A percentile compares a stretch with the other conserved stretches of the same genome.
These are phyloP conservation scores for Aspergillus pseudonomiae DNA, from an alignment of 2,329 filamentous ascomycete genomes.

Conservation along the genomic window DNA sequence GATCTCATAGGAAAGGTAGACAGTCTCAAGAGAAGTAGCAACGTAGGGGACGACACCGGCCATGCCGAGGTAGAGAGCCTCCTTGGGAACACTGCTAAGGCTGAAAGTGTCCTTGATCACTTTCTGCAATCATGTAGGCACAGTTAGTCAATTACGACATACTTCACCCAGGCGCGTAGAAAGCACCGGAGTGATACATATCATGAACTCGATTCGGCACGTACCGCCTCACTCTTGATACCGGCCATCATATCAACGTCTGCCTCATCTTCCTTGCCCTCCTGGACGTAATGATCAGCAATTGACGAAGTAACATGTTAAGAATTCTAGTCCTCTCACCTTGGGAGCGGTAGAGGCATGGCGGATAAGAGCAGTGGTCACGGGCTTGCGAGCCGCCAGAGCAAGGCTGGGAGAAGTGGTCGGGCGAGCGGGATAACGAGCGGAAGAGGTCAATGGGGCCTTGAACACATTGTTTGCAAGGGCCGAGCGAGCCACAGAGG, in stretches of 20 bases:
- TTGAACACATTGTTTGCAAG: slow-evolving; percentile 46
- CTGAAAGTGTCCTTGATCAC: slow-evolving; percentile 71
- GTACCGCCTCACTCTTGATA: slow-evolving; percentile 62
- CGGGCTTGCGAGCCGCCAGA: slow-evolving; percentile 48
- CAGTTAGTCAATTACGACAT: slow-evolving; percentile 6
- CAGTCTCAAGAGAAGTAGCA: slow-evolving; percentile 78
- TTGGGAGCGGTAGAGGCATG: slow-evolving; percentile 47
- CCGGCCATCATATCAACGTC: slow-evolving; percentile 56
- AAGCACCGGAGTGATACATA: slow-evolving; percentile 2
- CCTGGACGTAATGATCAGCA: slow-evolving; percentile 51
- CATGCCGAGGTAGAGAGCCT: slow-evolving; percentile 69
- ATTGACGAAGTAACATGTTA: slow-evolving; percentile 45
- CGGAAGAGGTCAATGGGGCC: slow-evolving; percentile 48
- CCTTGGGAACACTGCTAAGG: slow-evolving; percentile 65
- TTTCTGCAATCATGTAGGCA: slow-evolving; percentile 46
- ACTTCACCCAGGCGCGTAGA: neutral
- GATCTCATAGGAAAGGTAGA: slow-evolving; percentile 81
- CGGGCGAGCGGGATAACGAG: slow-evolving; percentile 40
- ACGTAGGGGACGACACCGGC: slow-evolving; percentile 85
- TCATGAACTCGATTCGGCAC: slow-evolving; percentile 28
- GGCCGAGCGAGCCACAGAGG: slow-evolving; percentile 45
- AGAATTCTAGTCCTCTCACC: slow-evolving; percentile 47
- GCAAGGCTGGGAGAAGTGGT: slow-evolving; percentile 43
- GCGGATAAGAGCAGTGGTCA: slow-evolving; percentile 53
- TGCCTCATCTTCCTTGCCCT: slow-evolving; percentile 44